Evolutionary conservation across 331 rosid species (phyloP), one percentile per base, ranked within the genome.

Genomic region (Malus hybrid): DNA sequence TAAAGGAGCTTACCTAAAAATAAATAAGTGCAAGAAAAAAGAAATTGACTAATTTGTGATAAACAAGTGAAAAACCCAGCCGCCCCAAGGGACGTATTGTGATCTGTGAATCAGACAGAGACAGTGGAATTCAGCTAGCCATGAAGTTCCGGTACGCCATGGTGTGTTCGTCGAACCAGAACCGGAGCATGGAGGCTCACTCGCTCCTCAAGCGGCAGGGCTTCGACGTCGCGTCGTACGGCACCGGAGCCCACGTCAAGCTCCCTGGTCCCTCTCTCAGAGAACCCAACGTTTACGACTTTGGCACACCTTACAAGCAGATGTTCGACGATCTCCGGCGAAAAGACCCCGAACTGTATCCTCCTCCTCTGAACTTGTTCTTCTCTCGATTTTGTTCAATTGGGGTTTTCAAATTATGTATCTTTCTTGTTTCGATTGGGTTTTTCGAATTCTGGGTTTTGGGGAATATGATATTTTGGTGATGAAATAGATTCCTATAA

Each of bases 171-270:
- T 95, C 96, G 24, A 92, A 95, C 80, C 97, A 92, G 84, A 92
- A 95, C 81, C 86, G 97, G 76, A 95, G 97, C 90, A 92, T 95
- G 97, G 99, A 92, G 83, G 97, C 99, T 46, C 97, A 92, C 87
- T 88, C 86, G 62, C 76, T 95, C 50, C 87, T 95, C 72, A 90
- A 92, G 83, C 81, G 85, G 24, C 88, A 95, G 27, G 97, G 97
- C 65, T 94, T 89, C 80, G 96, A 94, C 8, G 97, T 94, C n/a
- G 81, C 82, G 16, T 92, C 97, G 2, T 94, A 94, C 76, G 99
- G 97, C 24, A 92, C 99, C 1, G 96, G 97, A 42, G 74, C 97
- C 67, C 97, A 95, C 72, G 97, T 95, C 70, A 95, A 94, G 90
- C 99, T 94, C 80, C 97, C 97, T 36, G 99, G 97, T 9, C 97